These are phyloP conservation scores for Phytophthora fragariae DNA, from an alignment of 352 stramenopile genomes.

Conservation along the genomic window DNA sequence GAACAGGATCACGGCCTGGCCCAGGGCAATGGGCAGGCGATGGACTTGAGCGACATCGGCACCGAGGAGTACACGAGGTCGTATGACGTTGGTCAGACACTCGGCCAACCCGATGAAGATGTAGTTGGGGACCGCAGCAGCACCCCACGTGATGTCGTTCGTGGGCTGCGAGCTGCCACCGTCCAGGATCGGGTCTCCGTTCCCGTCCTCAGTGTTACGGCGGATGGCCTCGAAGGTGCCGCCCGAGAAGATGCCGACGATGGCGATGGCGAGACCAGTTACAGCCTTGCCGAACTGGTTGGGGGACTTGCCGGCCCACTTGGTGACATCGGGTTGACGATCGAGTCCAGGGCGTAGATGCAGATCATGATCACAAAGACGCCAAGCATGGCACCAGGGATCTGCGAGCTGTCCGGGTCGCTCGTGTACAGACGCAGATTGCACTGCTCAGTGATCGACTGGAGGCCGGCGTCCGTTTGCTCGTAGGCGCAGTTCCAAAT, in stretches of 20 bases:
- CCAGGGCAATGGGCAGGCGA: too few relatives aligned
- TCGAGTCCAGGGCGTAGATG: constrained; percentile 48
- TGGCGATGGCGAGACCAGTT: constrained; percentile 36
- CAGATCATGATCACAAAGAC: constrained; percentile 56
- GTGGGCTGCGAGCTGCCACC: constrained; percentile 53
- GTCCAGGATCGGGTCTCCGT: constrained; percentile 50
- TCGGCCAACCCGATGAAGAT: constrained; percentile 64
- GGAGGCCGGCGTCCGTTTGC: constrained; percentile 74
- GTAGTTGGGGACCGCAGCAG: constrained; percentile 60
- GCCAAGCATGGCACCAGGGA: constrained; percentile 61
- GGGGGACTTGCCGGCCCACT: constrained; percentile 35
- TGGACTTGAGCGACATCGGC: constrained; percentile 63
- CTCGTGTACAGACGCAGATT: constrained; percentile 57
- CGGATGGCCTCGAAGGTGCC: constrained; percentile 63
- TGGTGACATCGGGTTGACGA: constrained; percentile 48
- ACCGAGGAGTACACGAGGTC: constrained; percentile 71
- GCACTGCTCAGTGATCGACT: constrained; percentile 77
- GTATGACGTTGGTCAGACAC: constrained; percentile 72
- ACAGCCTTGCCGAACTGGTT: constrained; percentile 48
- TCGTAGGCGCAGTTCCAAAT: constrained; percentile 74
- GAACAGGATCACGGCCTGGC: constrained; percentile 52
- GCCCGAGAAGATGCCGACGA: constrained; percentile 48
- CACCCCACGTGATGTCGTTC: constrained; percentile 70
- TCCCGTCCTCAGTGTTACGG: constrained; percentile 47
- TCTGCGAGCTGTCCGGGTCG: constrained; percentile 51